These are phyloP conservation scores for Chaetothyriales sp. DNA, from an alignment of 2,329 filamentous ascomycete genomes.

Conservation along the genomic window DNA sequence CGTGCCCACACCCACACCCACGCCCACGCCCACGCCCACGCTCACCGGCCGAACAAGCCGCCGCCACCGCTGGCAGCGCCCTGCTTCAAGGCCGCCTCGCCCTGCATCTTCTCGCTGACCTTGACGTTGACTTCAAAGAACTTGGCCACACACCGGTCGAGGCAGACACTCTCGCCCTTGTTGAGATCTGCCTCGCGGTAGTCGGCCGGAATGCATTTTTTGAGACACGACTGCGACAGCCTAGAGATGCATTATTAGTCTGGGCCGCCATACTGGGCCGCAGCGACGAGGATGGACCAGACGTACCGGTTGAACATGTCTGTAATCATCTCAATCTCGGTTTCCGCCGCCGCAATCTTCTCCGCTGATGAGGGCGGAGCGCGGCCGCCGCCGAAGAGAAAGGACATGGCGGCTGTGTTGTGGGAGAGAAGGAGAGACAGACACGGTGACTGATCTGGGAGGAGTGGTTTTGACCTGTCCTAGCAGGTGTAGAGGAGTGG, in stretches of 20 bases:
- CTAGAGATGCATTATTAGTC: constrained; percentile 31
- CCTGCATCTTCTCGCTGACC: constrained; percentile 92
- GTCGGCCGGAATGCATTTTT: constrained; percentile 82
- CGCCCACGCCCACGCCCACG: background rate
- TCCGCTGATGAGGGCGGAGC: constrained; percentile 87
- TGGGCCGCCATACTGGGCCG: no score
- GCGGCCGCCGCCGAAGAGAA: constrained; percentile 54
- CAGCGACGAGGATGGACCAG: background rate
- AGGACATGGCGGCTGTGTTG: constrained; percentile 44
- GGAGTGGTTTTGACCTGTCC: background rate
- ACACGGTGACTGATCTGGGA: background rate
- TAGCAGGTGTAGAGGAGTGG: background rate
- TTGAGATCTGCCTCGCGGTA: constrained; percentile 96
- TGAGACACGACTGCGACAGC: constrained; percentile 74
- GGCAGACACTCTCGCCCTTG: constrained; percentile 96
- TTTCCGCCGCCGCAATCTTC: constrained; percentile 93
- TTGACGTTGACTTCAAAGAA: constrained; percentile 99
- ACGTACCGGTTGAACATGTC: constrained; percentile 94
- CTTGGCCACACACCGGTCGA: constrained; percentile 93
- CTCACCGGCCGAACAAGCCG: constrained; percentile 29
- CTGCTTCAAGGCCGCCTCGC: constrained; percentile 58
- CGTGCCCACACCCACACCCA: constrained; percentile 18
- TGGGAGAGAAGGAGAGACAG: background rate
- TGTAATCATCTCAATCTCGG: constrained; percentile 86
- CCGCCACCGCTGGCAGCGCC: constrained; percentile 42